Evolutionary conservation across 306 rosid species (phyloP), one percentile per base, ranked within the genome.

Genomic region (Fagus crenata): DNA sequence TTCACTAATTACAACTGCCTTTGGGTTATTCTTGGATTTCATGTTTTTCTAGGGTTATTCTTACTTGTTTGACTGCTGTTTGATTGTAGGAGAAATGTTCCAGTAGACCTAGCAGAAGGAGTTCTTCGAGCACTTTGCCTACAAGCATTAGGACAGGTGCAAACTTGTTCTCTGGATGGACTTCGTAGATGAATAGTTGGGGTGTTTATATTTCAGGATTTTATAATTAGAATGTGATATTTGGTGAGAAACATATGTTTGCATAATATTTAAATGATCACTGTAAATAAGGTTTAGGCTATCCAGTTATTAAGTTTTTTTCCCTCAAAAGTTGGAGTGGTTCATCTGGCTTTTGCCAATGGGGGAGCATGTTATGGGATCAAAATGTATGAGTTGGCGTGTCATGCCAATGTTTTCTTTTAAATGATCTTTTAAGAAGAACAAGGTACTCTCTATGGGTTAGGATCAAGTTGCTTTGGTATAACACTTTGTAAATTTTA

Each of bases 131-230:
- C 97, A 15, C 96, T 92, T 74, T 79, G 92, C 89, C 87, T 95
- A 54, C 99, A 90, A 82, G 97, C 99, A 73, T 81, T 95, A 75
- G 97, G 99, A 83, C 90, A 87, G 97, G 99, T 95, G 89, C 32
- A 60, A 63, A 69, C 75, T 65, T 72, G 35, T 83, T 72, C 69
- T 77, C 74, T 53, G 18, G 67, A 55, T 49, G 76, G 56, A 60
- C 70, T 35, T 63, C 22, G 49, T 49, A 71, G 46, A 72, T 28
- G 15, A 61, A 37, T 11, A 67, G 3, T 18, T 65, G 22, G 14
- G 42, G 22, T 5, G 69, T 28, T 58, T 69, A 46, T 49, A 17
- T 46, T 75, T 59, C 72, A 67, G 5, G 67, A 60, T 28, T 46
- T 67, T 49, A 69, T 75, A 76, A 61, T 51, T 71, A 53, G 3